Conservation (phyloP, 2,329 filamentous ascomycete species). For the Byssochlamys sp. region DNA sequence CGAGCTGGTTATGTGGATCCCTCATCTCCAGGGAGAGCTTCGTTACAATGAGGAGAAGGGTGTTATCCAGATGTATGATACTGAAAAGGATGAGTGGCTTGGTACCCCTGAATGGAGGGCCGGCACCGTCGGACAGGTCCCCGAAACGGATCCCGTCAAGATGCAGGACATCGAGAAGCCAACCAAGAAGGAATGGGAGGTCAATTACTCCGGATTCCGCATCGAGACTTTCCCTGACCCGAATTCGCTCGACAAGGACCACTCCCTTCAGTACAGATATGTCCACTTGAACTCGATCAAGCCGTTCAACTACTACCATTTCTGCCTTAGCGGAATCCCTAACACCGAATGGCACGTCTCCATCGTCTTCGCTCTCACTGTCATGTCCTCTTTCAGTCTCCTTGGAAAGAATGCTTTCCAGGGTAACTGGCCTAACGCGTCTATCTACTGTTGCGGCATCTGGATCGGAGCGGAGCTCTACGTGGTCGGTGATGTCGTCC, state of each 20-base stretch:
- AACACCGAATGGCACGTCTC: constrained; percentile 43
- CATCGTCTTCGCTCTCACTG: constrained; percentile 44
- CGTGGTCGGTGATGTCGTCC: constrained; percentile 45
- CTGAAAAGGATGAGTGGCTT: constrained; percentile 20
- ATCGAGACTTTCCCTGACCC: constrained; percentile 49
- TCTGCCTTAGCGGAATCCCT: constrained; percentile 36
- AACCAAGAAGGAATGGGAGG: constrained; percentile 28
- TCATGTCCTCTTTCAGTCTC: constrained; percentile 45
- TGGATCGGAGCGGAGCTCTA: constrained; percentile 50
- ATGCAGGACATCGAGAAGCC: constrained; percentile 40
- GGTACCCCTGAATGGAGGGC: constrained; percentile 46
- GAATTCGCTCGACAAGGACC: constrained; percentile 41
- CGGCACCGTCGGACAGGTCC: constrained; percentile 46
- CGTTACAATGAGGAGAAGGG: constrained; percentile 22
- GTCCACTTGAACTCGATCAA: constrained; percentile 45
- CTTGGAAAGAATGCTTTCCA: constrained; percentile 44
- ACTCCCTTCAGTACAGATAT: constrained; percentile 47
- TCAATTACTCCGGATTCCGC: constrained; percentile 47
- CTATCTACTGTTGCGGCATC: constrained; percentile 44
- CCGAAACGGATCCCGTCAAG: constrained; percentile 30
- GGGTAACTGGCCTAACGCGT: constrained; percentile 46
- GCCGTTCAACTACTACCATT: constrained; percentile 46
- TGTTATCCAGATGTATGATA: constrained; percentile 26
- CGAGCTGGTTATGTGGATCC: constrained; percentile 48
- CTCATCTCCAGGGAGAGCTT: constrained; percentile 28